These are phyloP conservation scores for Mimosa pudica DNA, from an alignment of 306 rosid species.

Conservation along the genomic window DNA sequence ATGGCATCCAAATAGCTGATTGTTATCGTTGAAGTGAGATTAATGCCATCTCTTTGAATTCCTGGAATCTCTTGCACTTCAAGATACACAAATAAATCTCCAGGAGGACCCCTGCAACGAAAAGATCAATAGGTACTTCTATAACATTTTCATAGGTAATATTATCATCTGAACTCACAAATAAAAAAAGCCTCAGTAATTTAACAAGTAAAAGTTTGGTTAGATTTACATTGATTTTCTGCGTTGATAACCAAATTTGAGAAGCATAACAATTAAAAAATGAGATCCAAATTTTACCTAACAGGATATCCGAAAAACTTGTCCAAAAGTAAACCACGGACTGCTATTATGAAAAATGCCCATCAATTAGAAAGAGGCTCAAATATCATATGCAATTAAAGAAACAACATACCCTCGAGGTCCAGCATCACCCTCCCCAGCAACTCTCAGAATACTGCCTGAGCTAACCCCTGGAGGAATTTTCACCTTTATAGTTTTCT, in stretches of 20 bases:
- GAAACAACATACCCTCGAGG: constrained; percentile 77
- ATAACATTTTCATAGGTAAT: constrained; percentile 31
- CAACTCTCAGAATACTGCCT: constrained; percentile 93
- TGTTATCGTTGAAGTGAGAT: constrained; percentile 71
- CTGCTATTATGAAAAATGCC: too few relatives aligned
- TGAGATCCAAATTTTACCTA: background rate
- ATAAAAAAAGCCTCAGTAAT: background rate
- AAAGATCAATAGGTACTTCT: constrained; percentile 37
- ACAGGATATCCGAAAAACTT: background rate
- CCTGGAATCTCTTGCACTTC: constrained; percentile 77
- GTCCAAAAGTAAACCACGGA: too few relatives aligned
- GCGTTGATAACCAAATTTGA: background rate
- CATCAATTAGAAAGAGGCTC: background rate
- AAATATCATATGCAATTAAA: constrained; percentile 12
- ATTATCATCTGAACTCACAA: constrained; percentile 19
- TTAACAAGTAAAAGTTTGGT: constrained; percentile 1
- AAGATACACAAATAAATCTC: constrained; percentile 94
- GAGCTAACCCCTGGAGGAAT: constrained; percentile 91
- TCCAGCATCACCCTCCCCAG: constrained; percentile 94
- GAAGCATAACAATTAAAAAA: background rate
- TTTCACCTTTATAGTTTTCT: constrained; percentile 90
- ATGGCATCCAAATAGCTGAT: constrained; percentile 88
- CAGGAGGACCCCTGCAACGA: constrained; percentile 84
- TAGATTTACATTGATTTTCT: background rate
- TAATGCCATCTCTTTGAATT: constrained; percentile 93